Conservation (phyloP, 495 filamentous ascomycete species). For the Aspergillus mulundensis region DNA sequence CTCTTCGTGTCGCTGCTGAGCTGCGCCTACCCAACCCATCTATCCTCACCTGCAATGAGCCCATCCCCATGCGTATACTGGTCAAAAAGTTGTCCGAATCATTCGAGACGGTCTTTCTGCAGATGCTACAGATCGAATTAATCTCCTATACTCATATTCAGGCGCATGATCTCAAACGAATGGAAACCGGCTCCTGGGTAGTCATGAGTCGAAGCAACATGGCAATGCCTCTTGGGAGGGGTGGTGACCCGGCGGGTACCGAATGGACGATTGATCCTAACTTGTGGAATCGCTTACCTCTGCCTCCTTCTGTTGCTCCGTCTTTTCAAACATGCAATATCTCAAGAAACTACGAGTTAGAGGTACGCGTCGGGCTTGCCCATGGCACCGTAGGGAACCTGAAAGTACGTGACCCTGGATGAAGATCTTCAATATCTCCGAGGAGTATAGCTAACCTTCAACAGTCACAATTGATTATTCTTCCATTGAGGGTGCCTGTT, state of each 20-base stretch:
- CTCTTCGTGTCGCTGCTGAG: slow-evolving; percentile 63
- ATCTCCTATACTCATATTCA: slow-evolving; percentile 73
- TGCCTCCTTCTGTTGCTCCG: slow-evolving; percentile 83
- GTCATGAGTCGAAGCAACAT: slow-evolving; percentile 65
- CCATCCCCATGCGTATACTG: slow-evolving; percentile 75
- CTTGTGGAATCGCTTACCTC: slow-evolving; percentile 62
- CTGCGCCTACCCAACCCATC: slow-evolving; percentile 82
- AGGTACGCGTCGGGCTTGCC: slow-evolving; percentile 71
- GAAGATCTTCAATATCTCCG: background rate
- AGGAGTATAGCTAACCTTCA: slow-evolving; percentile 2
- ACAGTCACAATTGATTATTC: slow-evolving; percentile 64
- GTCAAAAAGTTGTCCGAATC: slow-evolving; percentile 67
- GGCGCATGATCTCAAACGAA: slow-evolving; percentile 65
- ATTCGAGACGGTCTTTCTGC: slow-evolving; percentile 63
- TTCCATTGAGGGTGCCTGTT: slow-evolving; percentile 74
- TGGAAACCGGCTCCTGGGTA: slow-evolving; percentile 64
- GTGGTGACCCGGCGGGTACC: slow-evolving; percentile 56
- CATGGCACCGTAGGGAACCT: slow-evolving; percentile 48
- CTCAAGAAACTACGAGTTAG: slow-evolving; percentile 71
- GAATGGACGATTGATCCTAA: slow-evolving; percentile 61
- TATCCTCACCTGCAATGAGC: slow-evolving; percentile 82
- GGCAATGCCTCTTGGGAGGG: slow-evolving; percentile 53
- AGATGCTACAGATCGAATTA: slow-evolving; percentile 74
- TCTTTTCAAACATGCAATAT: slow-evolving; percentile 89
- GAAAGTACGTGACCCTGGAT: slow-evolving; percentile 40